Evolutionary conservation across 371 early-diverging fungal species (phyloP).

Genomic region (Mucor saturninus): DNA sequence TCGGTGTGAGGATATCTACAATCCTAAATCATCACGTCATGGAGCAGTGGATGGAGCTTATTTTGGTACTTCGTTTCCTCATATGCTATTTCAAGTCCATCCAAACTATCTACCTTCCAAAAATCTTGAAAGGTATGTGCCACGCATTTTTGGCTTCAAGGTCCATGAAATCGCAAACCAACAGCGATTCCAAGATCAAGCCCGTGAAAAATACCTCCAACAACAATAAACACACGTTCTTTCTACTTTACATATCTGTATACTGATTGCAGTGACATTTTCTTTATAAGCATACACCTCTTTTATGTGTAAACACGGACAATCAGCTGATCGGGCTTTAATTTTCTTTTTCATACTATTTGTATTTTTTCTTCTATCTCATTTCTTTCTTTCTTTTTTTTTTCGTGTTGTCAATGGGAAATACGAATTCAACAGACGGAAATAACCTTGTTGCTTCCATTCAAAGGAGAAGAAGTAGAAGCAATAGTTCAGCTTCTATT

Average conservation of each 20-base stretch:
- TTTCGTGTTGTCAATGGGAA: slow-evolving; percentile 25
- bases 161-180: slow-evolving; percentile 85
- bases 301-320: neutral
- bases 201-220: slow-evolving; percentile 62
- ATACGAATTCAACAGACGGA: slow-evolving; percentile 31
- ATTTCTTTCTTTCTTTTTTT: slow-evolving; percentile 9
- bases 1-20: slow-evolving; percentile 94
- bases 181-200: slow-evolving; percentile 87
- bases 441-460: slow-evolving; percentile 13
- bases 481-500: slow-evolving; percentile 10
- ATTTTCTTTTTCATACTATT: neutral
- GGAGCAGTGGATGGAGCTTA: slow-evolving; percentile 94
- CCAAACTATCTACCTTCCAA: slow-evolving; percentile 81
- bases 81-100: slow-evolving; percentile 93
- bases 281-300: no score
- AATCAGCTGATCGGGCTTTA: no score
- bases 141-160: slow-evolving; percentile 96
- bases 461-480: slow-evolving; percentile 13
- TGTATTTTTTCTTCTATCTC: neutral
- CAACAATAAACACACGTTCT: no score
- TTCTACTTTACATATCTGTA: no score
- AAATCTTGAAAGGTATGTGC: slow-evolving; percentile 80
- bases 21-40: slow-evolving; percentile 84
- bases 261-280: no score
- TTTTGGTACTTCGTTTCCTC: slow-evolving; percentile 97